Base-by-base conservation (phyloP, 2,329 filamentous ascomycete species). In the Lasiodiplodia citricola region DNA sequence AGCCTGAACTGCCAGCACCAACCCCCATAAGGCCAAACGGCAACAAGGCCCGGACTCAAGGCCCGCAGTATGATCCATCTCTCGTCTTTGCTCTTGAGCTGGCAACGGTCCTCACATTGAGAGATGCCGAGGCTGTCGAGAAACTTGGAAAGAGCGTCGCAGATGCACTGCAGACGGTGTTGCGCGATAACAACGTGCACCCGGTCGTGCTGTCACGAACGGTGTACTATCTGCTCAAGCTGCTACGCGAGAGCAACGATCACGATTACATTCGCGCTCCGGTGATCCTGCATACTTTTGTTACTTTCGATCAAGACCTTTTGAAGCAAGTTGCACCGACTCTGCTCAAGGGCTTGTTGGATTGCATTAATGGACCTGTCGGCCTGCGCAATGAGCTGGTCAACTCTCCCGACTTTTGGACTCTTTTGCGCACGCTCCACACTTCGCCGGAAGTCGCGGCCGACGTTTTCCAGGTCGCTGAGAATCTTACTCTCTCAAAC, bases 321-420 rank as follows among this genome's bases (percentile, higher is more conserved):
- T 84, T 98, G 23, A 89, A 91, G 66, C 92, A 91, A 77, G 91
- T 92, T 18, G 91, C 94, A 0, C 84, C 89, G 38, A 87, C 93
- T 4, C 88, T 96, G 0, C 84, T 97, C 21, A 90, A 92, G 74
- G 95, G 95, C 0, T 83, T 99, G 31, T 88, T 90, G 55, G 85
- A 90, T 55, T 97, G 94, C 74, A 92, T 97, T 72, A 89, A 91
- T 64, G 88, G 91, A 70, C 89, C 93, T 0, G 90, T 90, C 31
- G 89, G 92, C 14, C 83, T 99, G 35, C 90, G 93, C 68, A 97
- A 92, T 73, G 95, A 98, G 81, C 92, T 98, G 73, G 96, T 97
- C 81, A 95, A 93, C 16, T 98, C 95, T 21, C 96, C 96, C 0
- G 96, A 99, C 76, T 98, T 99, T 79, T 99, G 96, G 96, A 91